Conservation (phyloP, 495 filamentous ascomycete genomes). For the Penicillium paradoxum region DNA sequence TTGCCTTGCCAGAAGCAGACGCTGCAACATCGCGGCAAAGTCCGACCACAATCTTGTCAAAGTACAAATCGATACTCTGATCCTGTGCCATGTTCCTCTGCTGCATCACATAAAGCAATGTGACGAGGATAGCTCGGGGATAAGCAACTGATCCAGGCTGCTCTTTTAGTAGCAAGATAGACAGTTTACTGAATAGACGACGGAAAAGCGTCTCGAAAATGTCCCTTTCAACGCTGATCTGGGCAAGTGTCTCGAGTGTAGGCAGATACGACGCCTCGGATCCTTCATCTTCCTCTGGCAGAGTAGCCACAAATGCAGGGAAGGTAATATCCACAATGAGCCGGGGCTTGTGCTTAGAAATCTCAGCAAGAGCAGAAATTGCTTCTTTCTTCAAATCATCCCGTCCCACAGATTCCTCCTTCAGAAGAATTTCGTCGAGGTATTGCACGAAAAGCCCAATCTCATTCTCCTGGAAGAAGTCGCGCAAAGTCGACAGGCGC, state of each 20-base stretch:
- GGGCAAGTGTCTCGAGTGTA: constrained; percentile 62
- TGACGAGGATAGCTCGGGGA: constrained; percentile 56
- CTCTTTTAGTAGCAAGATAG: constrained; percentile 51
- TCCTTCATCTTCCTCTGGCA: constrained; percentile 55
- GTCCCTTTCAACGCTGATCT: constrained; percentile 59
- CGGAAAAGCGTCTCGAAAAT: constrained; percentile 67
- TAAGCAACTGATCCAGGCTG: constrained; percentile 48
- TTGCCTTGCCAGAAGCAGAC: constrained; percentile 34
- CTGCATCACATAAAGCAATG: constrained; percentile 60
- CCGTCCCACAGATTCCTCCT: constrained; percentile 52
- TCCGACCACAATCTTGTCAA: constrained; percentile 54
- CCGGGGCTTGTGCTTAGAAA: constrained; percentile 62
- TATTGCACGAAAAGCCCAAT: constrained; percentile 61
- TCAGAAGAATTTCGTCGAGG: constrained; percentile 59
- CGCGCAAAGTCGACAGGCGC: constrained; percentile 49
- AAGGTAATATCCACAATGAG: constrained; percentile 67
- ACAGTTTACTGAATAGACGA: constrained; percentile 62
- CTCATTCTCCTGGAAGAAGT: constrained; percentile 59
- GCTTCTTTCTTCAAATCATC: constrained; percentile 59
- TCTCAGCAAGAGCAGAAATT: constrained; percentile 57
- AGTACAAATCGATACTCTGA: constrained; percentile 52
- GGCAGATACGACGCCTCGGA: constrained; percentile 44
- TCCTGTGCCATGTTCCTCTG: constrained; percentile 47
- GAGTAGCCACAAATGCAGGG: constrained; percentile 65
- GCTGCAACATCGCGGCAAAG: constrained; percentile 44